Percentiles rank a stretch among this genome's conserved stretches.
Conservation (phyloP, 352 stramenopile genomes). For the Phytophthora citrophthora region DNA sequence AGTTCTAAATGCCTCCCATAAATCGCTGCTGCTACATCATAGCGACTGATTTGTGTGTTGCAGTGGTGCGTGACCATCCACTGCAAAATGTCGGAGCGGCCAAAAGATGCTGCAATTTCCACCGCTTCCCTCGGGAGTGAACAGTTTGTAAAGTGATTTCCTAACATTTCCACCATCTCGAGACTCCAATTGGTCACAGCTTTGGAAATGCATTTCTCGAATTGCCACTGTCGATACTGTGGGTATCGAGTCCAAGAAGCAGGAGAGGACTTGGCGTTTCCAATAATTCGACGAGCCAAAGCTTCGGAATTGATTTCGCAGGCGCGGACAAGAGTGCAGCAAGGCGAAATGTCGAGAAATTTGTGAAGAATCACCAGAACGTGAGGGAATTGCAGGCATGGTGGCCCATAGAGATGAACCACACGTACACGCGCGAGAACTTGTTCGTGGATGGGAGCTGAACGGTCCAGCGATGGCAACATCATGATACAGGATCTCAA, state of each 20-base stretch:
- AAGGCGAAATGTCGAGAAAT: background rate
- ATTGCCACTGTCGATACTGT: background rate
- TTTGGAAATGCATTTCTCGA: constrained; percentile 1
- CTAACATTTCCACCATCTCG: background rate
- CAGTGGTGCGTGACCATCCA: background rate
- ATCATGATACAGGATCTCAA: too few relatives aligned
- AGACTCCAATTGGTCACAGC: background rate
- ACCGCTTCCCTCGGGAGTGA: background rate
- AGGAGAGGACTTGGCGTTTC: background rate
- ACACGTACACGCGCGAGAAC: background rate
- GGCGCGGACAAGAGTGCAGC: background rate
- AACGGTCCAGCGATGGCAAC: background rate
- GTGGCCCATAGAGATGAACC: background rate
- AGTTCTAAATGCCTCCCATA: background rate
- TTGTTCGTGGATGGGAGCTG: background rate
- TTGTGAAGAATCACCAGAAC: background rate
- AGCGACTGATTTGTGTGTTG: background rate
- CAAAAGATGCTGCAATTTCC: background rate
- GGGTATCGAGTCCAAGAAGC: background rate
- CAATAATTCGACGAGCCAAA: background rate
- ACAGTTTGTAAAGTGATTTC: background rate
- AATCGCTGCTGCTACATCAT: background rate
- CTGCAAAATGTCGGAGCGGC: background rate
- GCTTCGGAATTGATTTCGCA: background rate
- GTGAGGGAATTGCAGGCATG: background rate